phyloP scores from a whole-genome alignment of 257 asterid genomes.

The Forsythia suspensa region DNA sequence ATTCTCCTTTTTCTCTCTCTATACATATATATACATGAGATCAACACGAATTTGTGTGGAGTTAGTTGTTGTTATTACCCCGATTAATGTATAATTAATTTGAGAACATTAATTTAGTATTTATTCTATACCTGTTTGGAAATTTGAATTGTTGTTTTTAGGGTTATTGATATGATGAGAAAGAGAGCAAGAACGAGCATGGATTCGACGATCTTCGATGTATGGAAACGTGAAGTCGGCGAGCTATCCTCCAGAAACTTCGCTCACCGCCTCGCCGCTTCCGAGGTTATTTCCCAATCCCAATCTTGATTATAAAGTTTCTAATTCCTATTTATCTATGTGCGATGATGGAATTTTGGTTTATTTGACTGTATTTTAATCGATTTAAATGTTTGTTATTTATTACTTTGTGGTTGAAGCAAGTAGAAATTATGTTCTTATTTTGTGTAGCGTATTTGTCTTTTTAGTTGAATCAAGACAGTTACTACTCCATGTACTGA shows the following conservation, averaged over 20 bases:
- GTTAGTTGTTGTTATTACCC: not conserved
- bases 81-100: not conserved
- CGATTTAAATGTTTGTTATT: not conserved
- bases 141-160: slow-evolving; percentile 13
- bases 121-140: not conserved
- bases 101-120: not conserved
- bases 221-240: slow-evolving; percentile 85
- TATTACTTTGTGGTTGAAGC: not conserved
- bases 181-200: slow-evolving; percentile 45
- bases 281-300: slow-evolving; percentile 51
- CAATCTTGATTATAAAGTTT: not conserved
- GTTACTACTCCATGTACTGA: not conserved
- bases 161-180: slow-evolving; percentile 32
- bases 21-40: not conserved
- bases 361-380: not conserved
- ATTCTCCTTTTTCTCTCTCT: not conserved
- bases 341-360: not conserved
- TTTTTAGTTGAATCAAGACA: not conserved
- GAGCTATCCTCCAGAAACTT: slow-evolving; percentile 64
- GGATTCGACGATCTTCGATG: slow-evolving; percentile 57
- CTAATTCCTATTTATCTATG: not conserved
- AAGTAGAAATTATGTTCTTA: not conserved
- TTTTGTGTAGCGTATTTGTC: not conserved
- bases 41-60: not conserved
- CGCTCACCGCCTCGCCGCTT: slow-evolving; percentile 66